Base-by-base conservation (phyloP, 2,329 filamentous ascomycete genomes). In the Colletotrichum godetiae region DNA sequence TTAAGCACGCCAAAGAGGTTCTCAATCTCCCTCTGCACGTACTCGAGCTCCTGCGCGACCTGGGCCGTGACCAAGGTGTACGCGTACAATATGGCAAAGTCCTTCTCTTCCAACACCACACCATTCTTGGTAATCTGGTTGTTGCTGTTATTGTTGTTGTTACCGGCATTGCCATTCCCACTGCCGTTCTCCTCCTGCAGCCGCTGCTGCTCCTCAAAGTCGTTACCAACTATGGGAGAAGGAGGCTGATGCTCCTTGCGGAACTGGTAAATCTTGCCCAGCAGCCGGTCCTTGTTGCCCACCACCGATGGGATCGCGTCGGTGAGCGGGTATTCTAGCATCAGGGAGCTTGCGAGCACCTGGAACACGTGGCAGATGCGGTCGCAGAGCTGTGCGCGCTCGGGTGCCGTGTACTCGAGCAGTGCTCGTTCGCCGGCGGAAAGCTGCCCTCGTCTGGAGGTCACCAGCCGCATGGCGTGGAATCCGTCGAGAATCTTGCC, bases 401-500 rank as follows among this genome's bases (percentile, higher is more conserved):
- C 96, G 10, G 90, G 86, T 5, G 90, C 88, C 1, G 97, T 98
- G 80, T 94, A 95, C 75, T 90, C 88, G 49, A 99, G 85, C 49
- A 98, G 88, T 10, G 93, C 92, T 68, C 92, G 91, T 83, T 98
- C 96, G 4, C 96, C 95, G 31, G 92, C 90, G 3, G 92, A 95
- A 1, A 94, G 89, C 49, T 89, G 89, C 12, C 92, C 86, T 72
- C 96, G 94, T 78, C 95, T 96, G 79, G 93, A 89, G 49, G 97
- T 95, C 75, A 98, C 92, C 12, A 98, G 90, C 75, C 96, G 97
- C 94, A 99, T 98, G 64, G 95, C 95, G 79, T 98, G 95, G 82
- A 99, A 98, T 49, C 94, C 93, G 82, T 98, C 95, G 5, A 98
- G 90, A 83, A 98, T 94, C 65, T 93, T 92, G 75, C 93, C 92